Base-by-base conservation (phyloP, 2,329 filamentous ascomycete genomes). In the Biscogniauxia sp. region DNA sequence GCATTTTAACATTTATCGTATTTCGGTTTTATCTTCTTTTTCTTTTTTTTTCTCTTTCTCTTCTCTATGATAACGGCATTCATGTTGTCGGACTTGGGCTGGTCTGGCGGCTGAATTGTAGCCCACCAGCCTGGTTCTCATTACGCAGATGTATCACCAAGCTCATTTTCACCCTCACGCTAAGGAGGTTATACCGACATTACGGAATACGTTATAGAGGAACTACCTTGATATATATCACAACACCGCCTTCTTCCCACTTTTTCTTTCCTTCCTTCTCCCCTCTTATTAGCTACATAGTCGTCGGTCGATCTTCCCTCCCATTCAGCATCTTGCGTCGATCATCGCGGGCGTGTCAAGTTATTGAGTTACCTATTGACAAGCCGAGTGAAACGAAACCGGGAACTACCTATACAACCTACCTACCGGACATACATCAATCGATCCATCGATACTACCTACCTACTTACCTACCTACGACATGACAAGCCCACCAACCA, bases 61-160 rank as follows among this genome's bases (percentile, higher is more conserved):
- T 23, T 23, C 23, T 23, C 23, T 5, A 5, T 23, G 23, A 23
- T 5, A 23, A 3, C 23, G 41, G 45, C 26, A 45, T 41, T 55
- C 19, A 23, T 23, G 28, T 37, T 25, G 20, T 20, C n/a, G 15
- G 26, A 13, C 2, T 23, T 11, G 15, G 5, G 5, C n/a, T 32
- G 28, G 28, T 2, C 25, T 41, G 53, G 41, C 54, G 54, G 54
- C 41, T 56, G 54, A 56, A 51, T 45, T 51, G 41, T 26, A 32
- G 54, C 23, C 19, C 49, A 15, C 28, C 28, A 32, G 28, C 4
- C 28, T 13, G 28, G 17, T 49, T n/a, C 45, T 19, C n/a, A 51
- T 23, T 20, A 26, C 26, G 23, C 26, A 8, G 37, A 45, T 45
- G 37, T 45, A 45, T 17, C 37, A n/a, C 13, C 37, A 45, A 45